phyloP scores from a whole-genome alignment of 208 protist genomes.

The Chromosphaera perkinsii region DNA sequence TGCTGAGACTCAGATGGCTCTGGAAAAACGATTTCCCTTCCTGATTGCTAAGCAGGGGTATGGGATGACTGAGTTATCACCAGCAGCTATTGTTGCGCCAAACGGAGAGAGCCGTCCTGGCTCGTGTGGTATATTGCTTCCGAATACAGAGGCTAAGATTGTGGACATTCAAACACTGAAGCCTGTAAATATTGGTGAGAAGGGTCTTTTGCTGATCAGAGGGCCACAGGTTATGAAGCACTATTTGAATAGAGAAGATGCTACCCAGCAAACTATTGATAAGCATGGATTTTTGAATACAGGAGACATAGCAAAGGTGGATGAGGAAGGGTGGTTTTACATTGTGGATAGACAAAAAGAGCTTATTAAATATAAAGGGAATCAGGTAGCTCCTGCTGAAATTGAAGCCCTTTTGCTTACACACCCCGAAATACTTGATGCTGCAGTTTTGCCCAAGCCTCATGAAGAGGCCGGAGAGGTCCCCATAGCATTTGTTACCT shows the following conservation, averaged over 20 bases:
- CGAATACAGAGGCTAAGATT: constrained; percentile 30
- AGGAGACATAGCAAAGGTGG: constrained; percentile 44
- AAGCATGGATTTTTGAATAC: constrained; percentile 64
- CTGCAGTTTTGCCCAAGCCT: constrained; percentile 58
- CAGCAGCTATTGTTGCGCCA: not conserved
- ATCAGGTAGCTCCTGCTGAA: constrained; percentile 68
- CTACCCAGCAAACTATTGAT: constrained; percentile 37
- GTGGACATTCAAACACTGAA: constrained; percentile 45
- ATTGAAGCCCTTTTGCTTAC: constrained; percentile 60
- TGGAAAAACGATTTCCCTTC: constrained; percentile 21
- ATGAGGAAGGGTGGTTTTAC: constrained; percentile 41
- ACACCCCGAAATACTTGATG: constrained; percentile 59
- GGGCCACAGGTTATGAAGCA: constrained; percentile 70
- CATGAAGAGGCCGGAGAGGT: constrained; percentile 57
- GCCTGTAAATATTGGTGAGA: constrained; percentile 22
- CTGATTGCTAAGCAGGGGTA: constrained; percentile 53
- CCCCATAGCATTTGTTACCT: constrained; percentile 57
- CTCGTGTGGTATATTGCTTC: not conserved
- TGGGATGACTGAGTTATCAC: constrained; percentile 69
- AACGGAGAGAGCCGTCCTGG: not conserved
- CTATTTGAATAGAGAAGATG: constrained; percentile 33
- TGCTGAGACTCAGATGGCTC: constrained; percentile 28
- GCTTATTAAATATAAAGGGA: constrained; percentile 76
- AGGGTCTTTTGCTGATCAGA: constrained; percentile 56
- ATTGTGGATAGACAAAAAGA: constrained; percentile 69